Conservation (phyloP, 2,329 filamentous ascomycete species). For the Ambrosiella beaveri region DNA sequence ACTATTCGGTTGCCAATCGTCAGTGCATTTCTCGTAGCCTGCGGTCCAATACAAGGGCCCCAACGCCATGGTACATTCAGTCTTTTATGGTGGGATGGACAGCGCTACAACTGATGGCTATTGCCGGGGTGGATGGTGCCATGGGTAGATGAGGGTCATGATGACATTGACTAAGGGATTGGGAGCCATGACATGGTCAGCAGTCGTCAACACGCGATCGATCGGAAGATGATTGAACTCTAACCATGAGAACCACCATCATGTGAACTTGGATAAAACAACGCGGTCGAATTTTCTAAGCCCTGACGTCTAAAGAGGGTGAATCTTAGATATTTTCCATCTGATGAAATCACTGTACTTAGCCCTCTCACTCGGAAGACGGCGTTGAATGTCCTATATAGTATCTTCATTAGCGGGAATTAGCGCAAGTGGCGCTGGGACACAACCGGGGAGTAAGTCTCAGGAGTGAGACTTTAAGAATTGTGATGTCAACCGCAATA, state of each 20-base stretch:
- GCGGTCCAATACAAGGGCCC: background rate
- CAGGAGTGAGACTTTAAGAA: no score
- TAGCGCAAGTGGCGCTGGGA: background rate
- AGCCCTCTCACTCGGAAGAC: background rate
- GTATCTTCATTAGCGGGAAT: background rate
- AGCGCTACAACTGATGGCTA: background rate
- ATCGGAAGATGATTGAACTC: no score
- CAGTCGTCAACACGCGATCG: background rate
- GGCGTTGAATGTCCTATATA: background rate
- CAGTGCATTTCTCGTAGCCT: background rate
- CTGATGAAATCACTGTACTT: background rate
- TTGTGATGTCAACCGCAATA: no score
- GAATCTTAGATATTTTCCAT: background rate
- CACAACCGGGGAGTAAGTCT: background rate
- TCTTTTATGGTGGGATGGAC: background rate
- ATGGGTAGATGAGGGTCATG: background rate
- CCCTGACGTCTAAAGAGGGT: background rate
- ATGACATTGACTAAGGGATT: background rate
- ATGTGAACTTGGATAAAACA: no score
- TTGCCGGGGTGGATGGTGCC: background rate
- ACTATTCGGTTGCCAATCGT: no score
- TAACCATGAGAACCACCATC: no score
- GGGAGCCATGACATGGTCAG: background rate
- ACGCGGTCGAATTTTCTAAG: background rate
- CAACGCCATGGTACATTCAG: background rate